Conservation (phyloP, 78 protist genomes). For the Dictyostelium purpureum region DNA sequence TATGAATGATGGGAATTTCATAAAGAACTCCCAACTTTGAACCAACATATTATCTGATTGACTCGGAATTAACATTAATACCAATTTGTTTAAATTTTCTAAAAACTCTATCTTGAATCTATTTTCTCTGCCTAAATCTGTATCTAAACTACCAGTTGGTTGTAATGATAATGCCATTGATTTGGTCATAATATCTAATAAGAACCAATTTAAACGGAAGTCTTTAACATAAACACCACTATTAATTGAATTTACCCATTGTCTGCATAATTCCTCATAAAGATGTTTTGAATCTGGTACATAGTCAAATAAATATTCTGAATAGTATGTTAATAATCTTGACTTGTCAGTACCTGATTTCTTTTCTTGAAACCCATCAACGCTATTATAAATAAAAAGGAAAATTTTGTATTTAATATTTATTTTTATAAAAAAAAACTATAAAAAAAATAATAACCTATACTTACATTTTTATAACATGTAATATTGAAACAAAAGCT, state of each 20-base stretch:
- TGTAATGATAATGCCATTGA: conserved; percentile 77
- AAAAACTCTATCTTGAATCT: conserved; percentile 59
- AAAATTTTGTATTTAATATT: neutral
- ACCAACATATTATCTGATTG: conserved; percentile 26
- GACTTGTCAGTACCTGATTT: conserved; percentile 63
- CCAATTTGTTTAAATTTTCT: conserved; percentile 57
- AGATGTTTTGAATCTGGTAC: conserved; percentile 68
- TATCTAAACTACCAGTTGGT: conserved; percentile 45
- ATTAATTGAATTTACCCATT: conserved; percentile 55
- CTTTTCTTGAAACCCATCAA: conserved; percentile 70
- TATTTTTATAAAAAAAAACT: neutral
- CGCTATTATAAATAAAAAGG: no score
- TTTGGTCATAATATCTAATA: conserved; percentile 77
- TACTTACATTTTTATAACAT: conserved; percentile 28
- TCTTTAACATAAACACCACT: conserved; percentile 67
- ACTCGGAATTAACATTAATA: conserved; percentile 30
- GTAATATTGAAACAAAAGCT: conserved; percentile 43
- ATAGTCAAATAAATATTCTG: conserved; percentile 72
- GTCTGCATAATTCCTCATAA: conserved; percentile 68
- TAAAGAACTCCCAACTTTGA: conserved; percentile 72
- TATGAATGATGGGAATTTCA: conserved; percentile 60
- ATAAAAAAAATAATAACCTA: neutral
- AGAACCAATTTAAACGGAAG: conserved; percentile 80
- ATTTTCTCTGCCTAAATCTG: conserved; percentile 62
- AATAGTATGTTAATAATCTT: conserved; percentile 33